These are phyloP conservation scores for Fraxinus dipetala DNA, from an alignment of 305 asterid species.

Conservation along the genomic window DNA sequence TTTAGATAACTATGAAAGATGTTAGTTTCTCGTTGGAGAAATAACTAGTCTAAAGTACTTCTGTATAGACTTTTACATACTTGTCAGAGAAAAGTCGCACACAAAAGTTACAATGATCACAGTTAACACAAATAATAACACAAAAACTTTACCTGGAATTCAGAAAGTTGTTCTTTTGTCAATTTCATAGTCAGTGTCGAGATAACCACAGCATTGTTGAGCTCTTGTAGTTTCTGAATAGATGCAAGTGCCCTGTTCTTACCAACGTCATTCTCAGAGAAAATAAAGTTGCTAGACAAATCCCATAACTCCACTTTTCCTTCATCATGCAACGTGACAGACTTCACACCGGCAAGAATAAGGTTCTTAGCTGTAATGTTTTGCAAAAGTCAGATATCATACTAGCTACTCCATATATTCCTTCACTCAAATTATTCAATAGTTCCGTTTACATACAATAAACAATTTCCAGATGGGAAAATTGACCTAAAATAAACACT, in stretches of 20 bases:
- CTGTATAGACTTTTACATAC: not conserved
- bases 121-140: not conserved
- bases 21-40: not conserved
- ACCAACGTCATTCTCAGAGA: conserved; percentile 86
- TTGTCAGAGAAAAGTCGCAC: not conserved
- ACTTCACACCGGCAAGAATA: conserved; percentile 95
- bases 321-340: conserved; percentile 94
- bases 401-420: not conserved
- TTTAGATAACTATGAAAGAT: not conserved
- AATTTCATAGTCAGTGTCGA: conserved; percentile 69
- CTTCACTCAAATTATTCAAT: not conserved
- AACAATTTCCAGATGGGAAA: not conserved
- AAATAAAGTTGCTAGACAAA: conserved; percentile 79
- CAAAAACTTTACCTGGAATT: conserved; percentile 59
- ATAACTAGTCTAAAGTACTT: not conserved
- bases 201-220: conserved; percentile 82
- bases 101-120: not conserved
- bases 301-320: conserved; percentile 90
- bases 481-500: not conserved
- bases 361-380: conserved; percentile 84
- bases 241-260: conserved; percentile 91
- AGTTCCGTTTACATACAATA: conserved; percentile 1
- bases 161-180: conserved; percentile 68
- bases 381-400: conserved; percentile 23
- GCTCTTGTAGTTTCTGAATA: conserved; percentile 88